Base-by-base conservation (phyloP, 345 rosid genomes). In the Raphanus raphanistrum region DNA sequence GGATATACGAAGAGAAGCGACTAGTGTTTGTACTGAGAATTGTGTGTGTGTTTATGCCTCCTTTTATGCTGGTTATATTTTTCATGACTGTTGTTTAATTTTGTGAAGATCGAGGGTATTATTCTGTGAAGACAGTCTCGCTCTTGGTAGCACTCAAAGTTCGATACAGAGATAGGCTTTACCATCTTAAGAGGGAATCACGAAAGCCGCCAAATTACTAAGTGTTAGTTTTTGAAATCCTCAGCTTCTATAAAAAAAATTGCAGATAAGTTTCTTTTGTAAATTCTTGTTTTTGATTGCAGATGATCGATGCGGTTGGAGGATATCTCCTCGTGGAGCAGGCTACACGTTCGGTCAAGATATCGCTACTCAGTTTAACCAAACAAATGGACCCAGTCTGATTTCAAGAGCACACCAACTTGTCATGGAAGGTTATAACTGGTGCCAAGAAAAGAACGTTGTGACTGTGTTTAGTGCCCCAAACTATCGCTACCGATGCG, bases 311-410 rank as follows among this genome's bases (percentile, higher is more conserved):
- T 94, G 98, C 72, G 96, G 98, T 31, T 94, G 98, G 98, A 97
- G 98, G 16, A 94, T 94, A 74, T 92, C 98, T 59, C 98, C 98
- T n/a, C 96, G 97, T 64, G 97, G 98, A 59, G 98, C 98, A 64
- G 96, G 98, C 58, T 94, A 94, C 77, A 94, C 98, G 0, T 94
- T 94, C 64, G 96, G 96, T 58, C 97, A 50, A 50, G 55, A 50
- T n/a, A 94, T 94, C 33, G 98, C 98, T 28, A 73, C 84, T 50
- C 88, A 87, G 36, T 94, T 92, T 86, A 92, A 94, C 80, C 94
- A 89, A 73, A 88, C 92, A 17, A 94, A 94, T 80, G 98, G 98
- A 52, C 97, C 90, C 55, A 66, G 84, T 63, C 85, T 94, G 74
- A 91, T 94, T 67, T 94, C 98, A 43, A 88, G 98, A 77, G 98